Base-by-base conservation (phyloP, 495 filamentous ascomycete species). In the Trichoderma erinaceum region DNA sequence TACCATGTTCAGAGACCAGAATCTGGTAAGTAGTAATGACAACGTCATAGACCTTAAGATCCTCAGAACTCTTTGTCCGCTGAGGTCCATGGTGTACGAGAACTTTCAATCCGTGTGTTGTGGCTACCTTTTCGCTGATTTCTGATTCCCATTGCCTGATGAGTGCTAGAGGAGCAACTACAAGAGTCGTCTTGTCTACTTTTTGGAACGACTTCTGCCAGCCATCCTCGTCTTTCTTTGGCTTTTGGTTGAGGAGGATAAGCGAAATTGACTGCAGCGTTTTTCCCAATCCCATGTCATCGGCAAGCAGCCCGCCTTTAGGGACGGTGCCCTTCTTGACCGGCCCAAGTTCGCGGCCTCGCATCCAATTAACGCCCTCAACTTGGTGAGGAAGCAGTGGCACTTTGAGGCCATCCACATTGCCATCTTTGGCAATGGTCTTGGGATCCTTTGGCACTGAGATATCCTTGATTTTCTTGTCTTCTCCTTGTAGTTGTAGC, bases 131-230 rank as follows among this genome's bases (percentile, higher is more conserved):
- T 52, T 88, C 87, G 56, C 87, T 88, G 73, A 99, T 90, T 75
- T 99, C 95, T 2, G 87, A 81, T 76, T 99, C 95, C 95, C 95
- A 99, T 79, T 99, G 95, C 70, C 94, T 92, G 79, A 99, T 97
- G 32, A 99, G 84, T 23, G 94, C 93, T 35, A 99, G 78, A 18
- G 95, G 95, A n/a, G 94, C 95, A 67, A 99, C 89, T 50, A 99
- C 92, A 12, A 99, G 81, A 0, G 95, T 99, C 12, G 87, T 86
- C 71, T 89, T 92, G 72, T 87, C 89, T 50, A 94, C 75, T 2
- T 83, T 80, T 4, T 84, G 77, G 21, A 85, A 79, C 25, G 92
- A 79, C 69, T 89, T 88, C 66, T 84, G 79, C 74, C 85, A 88
- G 16, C 78, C 75, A 15, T 83, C 78, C 68, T 75, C 78, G 64